Evolutionary conservation across 2,329 filamentous ascomycete species (phyloP).

Genomic region (Graphium sp.): DNA sequence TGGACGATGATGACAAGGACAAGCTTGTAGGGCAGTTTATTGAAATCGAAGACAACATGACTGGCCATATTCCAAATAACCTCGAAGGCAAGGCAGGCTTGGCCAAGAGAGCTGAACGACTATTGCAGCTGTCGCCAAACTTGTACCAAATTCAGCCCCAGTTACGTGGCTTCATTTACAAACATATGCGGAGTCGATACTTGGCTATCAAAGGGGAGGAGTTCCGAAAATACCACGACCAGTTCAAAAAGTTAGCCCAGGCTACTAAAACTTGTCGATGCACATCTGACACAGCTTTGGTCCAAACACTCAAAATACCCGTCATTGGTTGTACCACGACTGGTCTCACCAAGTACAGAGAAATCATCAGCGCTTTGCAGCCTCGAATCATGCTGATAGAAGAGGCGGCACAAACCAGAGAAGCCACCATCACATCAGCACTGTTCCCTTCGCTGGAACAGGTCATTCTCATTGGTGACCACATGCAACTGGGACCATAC

Average conservation of each 20-base stretch:
- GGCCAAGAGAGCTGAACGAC: constrained; percentile 4
- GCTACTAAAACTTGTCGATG: constrained; percentile 39
- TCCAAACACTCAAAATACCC: constrained; percentile 19
- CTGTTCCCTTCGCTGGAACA: constrained; percentile 33
- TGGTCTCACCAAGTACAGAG: constrained; percentile 64
- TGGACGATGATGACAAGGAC: constrained; percentile 12
- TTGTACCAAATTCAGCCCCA: constrained; percentile 40
- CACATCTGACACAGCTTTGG: constrained; percentile 32
- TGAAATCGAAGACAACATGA: constrained; percentile 4
- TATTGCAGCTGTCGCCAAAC: constrained; percentile 19
- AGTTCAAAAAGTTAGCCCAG: constrained; percentile 30
- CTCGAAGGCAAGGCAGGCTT: constrained; percentile 1
- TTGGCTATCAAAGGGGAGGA: constrained; percentile 26
- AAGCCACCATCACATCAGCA: constrained; percentile 38
- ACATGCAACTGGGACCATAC: constrained; percentile 59
- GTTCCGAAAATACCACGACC: constrained; percentile 29
- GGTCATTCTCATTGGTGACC: constrained; percentile 53
- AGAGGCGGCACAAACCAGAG: constrained; percentile 63
- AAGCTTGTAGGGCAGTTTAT: constrained; percentile 39
- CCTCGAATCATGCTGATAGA: constrained; percentile 60
- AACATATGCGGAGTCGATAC: constrained; percentile 37
- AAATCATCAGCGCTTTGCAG: constrained; percentile 45
- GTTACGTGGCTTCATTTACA: constrained; percentile 49
- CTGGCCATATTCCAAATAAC: neutral
- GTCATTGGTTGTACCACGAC: constrained; percentile 60